phyloP scores from a whole-genome alignment of 192 early-diverging fungal genomes.

The Backusella tarrabulga region DNA sequence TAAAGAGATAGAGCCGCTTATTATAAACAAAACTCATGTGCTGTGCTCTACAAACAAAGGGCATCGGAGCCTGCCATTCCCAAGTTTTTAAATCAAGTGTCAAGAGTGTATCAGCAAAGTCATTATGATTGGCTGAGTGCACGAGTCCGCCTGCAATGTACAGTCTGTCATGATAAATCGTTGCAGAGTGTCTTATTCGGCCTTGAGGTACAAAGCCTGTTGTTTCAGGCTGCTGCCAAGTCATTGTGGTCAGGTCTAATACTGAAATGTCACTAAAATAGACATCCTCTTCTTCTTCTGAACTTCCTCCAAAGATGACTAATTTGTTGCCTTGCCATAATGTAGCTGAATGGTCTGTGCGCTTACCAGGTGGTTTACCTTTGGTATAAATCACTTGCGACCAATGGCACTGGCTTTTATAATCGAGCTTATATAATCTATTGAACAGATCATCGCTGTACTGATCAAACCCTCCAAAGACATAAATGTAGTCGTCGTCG shows the following conservation, averaged over 20 bases:
- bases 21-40: slow-evolving; percentile 59
- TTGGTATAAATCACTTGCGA: slow-evolving; percentile 49
- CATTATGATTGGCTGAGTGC: slow-evolving; percentile 13
- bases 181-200: slow-evolving; percentile 58
- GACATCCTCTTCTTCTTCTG: slow-evolving; percentile 43
- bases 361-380: slow-evolving; percentile 44
- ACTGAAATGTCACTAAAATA: slow-evolving; percentile 58
- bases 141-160: slow-evolving; percentile 60
- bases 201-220: slow-evolving; percentile 48
- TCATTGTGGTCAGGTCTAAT: slow-evolving; percentile 57
- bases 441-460: slow-evolving; percentile 71
- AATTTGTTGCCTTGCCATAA: slow-evolving; percentile 57
- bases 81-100: slow-evolving; percentile 55
- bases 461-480: slow-evolving; percentile 63
- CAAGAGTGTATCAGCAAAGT: slow-evolving; percentile 32
- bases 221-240: slow-evolving; percentile 57
- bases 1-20: slow-evolving; percentile 56
- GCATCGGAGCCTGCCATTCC: slow-evolving; percentile 55
- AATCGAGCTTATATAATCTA: slow-evolving; percentile 53
- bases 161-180: slow-evolving; percentile 59
- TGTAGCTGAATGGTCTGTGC: slow-evolving; percentile 61
- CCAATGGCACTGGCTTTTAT: slow-evolving; percentile 45
- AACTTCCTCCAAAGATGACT: slow-evolving; percentile 61
- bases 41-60: slow-evolving; percentile 50
- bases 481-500: slow-evolving; percentile 39